Conservation (phyloP, 257 asterid genomes). For the Galeopsis tetrahit region DNA sequence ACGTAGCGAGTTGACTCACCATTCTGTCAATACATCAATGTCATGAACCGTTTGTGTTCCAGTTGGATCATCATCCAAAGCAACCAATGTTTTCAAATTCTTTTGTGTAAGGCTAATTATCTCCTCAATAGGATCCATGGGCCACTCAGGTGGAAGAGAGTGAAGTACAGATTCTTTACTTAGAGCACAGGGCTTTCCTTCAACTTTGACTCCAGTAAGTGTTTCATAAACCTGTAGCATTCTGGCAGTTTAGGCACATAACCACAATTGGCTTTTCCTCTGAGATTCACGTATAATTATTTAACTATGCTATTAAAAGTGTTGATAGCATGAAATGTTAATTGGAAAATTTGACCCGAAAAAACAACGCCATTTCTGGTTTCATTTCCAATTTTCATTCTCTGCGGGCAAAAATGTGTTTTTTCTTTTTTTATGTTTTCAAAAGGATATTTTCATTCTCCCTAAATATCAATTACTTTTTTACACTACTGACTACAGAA, state of each 20-base stretch:
- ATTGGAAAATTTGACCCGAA: background rate
- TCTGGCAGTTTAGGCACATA: conserved; percentile 32
- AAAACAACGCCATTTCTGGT: background rate
- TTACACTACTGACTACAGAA: too few relatives aligned
- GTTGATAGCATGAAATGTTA: background rate
- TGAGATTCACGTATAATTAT: conserved; percentile 24
- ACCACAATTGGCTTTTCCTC: conserved; percentile 18
- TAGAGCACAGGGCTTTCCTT: conserved; percentile 69
- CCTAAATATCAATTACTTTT: background rate
- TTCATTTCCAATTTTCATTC: background rate
- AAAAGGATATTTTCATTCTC: too few relatives aligned
- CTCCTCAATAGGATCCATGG: conserved; percentile 66
- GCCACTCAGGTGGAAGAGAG: conserved; percentile 94
- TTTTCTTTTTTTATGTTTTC: background rate
- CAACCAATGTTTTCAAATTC: conserved; percentile 74
- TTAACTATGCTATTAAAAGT: background rate
- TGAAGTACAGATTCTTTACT: conserved; percentile 65
- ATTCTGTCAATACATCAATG: conserved; percentile 91
- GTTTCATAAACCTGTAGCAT: conserved; percentile 84
- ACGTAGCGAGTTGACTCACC: conserved; percentile 58
- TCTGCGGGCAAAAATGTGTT: background rate
- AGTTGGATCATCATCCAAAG: conserved; percentile 98
- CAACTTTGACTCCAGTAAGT: conserved; percentile 91
- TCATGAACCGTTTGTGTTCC: conserved; percentile 99
- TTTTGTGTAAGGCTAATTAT: conserved; percentile 63